Evolutionary conservation across 306 rosid species (phyloP).

Genomic region (Mimosa pudica): DNA sequence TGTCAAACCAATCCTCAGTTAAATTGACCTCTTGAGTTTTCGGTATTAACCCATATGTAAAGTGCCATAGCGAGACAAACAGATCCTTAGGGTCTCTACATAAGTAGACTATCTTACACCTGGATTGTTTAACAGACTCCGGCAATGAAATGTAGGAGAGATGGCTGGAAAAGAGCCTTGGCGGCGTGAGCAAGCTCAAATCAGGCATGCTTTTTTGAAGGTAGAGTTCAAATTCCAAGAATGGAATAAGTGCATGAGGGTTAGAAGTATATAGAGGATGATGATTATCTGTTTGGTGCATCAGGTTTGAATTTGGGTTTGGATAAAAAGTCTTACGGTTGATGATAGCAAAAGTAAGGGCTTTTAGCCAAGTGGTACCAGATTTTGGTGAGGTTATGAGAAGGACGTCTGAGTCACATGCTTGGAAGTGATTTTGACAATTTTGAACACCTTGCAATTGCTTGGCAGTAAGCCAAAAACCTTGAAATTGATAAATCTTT

Average conservation of each 20-base stretch:
- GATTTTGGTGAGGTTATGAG: slow-evolving; percentile 44
- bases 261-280: slow-evolving; percentile 40
- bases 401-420: slow-evolving; percentile 37
- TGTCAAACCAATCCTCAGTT: slow-evolving; percentile 24
- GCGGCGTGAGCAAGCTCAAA: slow-evolving; percentile 11
- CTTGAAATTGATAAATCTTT: slow-evolving; percentile 42
- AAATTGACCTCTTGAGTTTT: neutral
- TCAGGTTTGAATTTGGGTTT: neutral
- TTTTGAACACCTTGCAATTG: slow-evolving; percentile 37
- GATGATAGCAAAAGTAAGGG: slow-evolving; percentile 33
- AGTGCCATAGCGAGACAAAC: slow-evolving; percentile 49
- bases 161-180: slow-evolving; percentile 21
- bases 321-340: slow-evolving; percentile 24
- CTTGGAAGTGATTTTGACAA: slow-evolving; percentile 41
- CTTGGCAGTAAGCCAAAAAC: slow-evolving; percentile 42
- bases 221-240: slow-evolving; percentile 39
- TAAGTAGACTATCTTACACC: slow-evolving; percentile 43
- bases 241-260: slow-evolving; percentile 51
- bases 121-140: slow-evolving; percentile 13
- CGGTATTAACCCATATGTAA: slow-evolving; percentile 34
- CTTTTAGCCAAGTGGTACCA: slow-evolving; percentile 59
- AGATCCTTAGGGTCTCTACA: slow-evolving; percentile 46
- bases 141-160: slow-evolving; percentile 17
- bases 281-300: neutral
- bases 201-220: slow-evolving; percentile 9